phyloP scores from a whole-genome alignment of 805 yeast genomes.

The Schizosaccharomyces japonicus region DNA sequence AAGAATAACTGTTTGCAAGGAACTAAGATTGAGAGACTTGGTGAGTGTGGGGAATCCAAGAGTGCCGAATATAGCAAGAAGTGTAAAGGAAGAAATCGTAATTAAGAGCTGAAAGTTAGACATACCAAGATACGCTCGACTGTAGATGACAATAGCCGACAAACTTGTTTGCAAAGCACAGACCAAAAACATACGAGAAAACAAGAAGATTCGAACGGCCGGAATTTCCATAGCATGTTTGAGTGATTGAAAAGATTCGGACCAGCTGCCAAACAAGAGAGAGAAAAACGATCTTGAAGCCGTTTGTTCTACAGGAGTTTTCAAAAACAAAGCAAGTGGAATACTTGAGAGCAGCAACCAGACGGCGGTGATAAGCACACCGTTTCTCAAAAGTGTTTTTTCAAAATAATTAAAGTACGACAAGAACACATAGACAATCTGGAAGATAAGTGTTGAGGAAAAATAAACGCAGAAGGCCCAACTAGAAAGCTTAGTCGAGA shows the following conservation, averaged over 20 bases:
- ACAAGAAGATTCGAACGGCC: neutral
- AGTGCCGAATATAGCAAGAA: neutral
- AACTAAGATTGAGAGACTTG: constrained; percentile 15
- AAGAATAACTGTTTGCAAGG: constrained; percentile 27
- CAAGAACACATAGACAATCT: neutral
- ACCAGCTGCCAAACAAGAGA: neutral
- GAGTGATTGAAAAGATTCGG: neutral
- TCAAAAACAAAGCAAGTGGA: neutral
- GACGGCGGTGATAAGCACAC: neutral
- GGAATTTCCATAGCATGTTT: neutral
- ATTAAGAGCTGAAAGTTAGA: neutral
- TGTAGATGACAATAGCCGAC: neutral
- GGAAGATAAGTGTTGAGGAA: neutral
- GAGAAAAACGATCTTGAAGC: neutral
- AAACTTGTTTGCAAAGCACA: neutral
- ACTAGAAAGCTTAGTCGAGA: neutral
- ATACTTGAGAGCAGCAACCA: neutral
- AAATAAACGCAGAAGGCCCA: neutral
- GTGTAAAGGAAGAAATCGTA: neutral
- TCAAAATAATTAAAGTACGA: neutral
- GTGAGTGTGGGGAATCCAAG: neutral
- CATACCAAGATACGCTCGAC: neutral
- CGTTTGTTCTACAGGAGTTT: neutral
- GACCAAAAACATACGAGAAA: neutral
- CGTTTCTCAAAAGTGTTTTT: neutral